Conservation (phyloP, 495 filamentous ascomycete species). For the Talaromyces trachyspermus region DNA sequence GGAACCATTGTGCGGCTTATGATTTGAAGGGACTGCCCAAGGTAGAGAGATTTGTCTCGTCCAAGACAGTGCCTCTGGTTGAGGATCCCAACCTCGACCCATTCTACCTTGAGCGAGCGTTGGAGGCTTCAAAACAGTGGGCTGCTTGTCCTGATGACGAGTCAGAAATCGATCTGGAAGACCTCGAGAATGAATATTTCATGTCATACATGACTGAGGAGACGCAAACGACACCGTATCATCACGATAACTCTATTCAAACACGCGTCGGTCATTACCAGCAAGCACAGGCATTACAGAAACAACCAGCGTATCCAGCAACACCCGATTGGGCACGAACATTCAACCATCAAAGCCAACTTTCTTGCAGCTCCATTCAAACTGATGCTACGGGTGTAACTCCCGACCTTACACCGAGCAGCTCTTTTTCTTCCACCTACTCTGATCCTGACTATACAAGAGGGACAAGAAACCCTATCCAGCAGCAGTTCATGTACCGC, state of each 20-base stretch:
- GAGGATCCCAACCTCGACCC: slow-evolving; percentile 39
- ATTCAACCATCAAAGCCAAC: slow-evolving; percentile 23
- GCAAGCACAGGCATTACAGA: not conserved
- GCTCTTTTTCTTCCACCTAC: slow-evolving; percentile 38
- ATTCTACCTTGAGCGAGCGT: slow-evolving; percentile 38
- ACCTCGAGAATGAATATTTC: slow-evolving; percentile 29
- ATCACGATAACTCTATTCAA: not conserved
- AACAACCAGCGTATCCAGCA: slow-evolving; percentile 14
- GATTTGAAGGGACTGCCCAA: slow-evolving; percentile 5
- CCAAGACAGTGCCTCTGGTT: slow-evolving; percentile 8
- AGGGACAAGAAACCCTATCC: slow-evolving; percentile 21
- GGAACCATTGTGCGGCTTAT: slow-evolving; percentile 7
- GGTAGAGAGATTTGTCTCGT: not conserved
- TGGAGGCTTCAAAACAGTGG: slow-evolving; percentile 25
- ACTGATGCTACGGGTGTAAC: slow-evolving; percentile 21
- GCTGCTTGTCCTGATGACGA: slow-evolving; percentile 19
- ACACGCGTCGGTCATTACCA: not conserved
- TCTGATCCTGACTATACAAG: slow-evolving; percentile 28
- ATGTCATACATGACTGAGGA: slow-evolving; percentile 18
- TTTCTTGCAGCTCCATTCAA: slow-evolving; percentile 32
- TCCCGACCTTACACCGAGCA: slow-evolving; percentile 39
- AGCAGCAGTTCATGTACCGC: slow-evolving; percentile 24
- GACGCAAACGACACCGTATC: not conserved
- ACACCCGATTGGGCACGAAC: slow-evolving; percentile 20
- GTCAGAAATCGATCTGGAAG: slow-evolving; percentile 30